phyloP scores from a whole-genome alignment of 805 yeast species.

The Yarrowia sp. region DNA sequence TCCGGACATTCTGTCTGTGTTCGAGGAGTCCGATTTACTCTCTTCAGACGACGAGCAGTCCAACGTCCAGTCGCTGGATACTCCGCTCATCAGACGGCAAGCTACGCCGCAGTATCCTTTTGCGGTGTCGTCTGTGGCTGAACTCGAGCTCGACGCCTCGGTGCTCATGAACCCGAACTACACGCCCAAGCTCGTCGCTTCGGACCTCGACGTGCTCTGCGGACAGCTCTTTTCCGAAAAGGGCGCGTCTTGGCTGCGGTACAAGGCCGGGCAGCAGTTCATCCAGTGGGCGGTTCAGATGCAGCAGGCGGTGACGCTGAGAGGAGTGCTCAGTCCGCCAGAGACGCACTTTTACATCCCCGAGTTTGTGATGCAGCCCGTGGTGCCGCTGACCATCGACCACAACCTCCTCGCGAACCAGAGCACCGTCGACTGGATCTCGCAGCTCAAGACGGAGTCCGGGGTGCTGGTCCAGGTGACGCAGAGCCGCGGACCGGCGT shows the following conservation, averaged over 20 bases:
- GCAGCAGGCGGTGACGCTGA: constrained; percentile 3
- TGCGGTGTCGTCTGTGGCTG: background rate
- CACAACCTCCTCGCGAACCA: constrained; percentile 3
- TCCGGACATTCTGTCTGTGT: background rate
- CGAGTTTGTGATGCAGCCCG: background rate
- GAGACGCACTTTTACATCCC: background rate
- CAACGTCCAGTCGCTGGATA: background rate
- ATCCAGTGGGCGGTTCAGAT: constrained; percentile 31
- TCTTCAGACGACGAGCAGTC: constrained; percentile 20
- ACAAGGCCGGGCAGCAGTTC: constrained; percentile 33
- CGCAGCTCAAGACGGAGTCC: constrained; percentile 15
- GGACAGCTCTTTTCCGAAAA: constrained; percentile 33
- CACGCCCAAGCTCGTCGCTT: constrained; percentile 28
- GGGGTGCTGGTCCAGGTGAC: constrained; percentile 19
- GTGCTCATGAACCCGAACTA: constrained; percentile 34
- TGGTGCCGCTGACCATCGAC: background rate
- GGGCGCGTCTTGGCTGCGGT: constrained; percentile 35
- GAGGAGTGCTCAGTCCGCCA: background rate
- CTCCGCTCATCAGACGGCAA: background rate
- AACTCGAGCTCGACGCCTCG: constrained; percentile 34
- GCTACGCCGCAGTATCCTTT: constrained; percentile 4
- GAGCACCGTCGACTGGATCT: constrained; percentile 22
- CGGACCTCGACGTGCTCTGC: constrained; percentile 31
- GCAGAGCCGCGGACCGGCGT: background rate
- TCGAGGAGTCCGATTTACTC: background rate